Conservation (phyloP, 441 rosid genomes). For the Melastoma candidum region DNA sequence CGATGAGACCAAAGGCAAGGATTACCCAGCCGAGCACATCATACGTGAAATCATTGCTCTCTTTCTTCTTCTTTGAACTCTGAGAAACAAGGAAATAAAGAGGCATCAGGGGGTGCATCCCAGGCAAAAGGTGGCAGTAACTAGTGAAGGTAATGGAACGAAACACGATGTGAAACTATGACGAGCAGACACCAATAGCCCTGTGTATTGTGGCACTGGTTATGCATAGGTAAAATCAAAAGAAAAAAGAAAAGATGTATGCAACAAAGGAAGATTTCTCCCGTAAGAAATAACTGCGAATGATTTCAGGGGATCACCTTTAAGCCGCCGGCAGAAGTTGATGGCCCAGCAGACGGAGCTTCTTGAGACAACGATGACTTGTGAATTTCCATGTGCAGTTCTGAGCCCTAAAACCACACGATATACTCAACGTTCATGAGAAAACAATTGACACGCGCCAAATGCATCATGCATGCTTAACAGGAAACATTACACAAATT, state of each 20-base stretch:
- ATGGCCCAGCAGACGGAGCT: slow-evolving; percentile 37
- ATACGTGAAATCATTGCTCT: slow-evolving; percentile 60
- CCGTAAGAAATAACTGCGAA: no score
- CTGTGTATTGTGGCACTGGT: no score
- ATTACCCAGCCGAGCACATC: slow-evolving; percentile 86
- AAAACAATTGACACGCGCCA: not conserved
- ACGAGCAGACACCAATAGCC: no score
- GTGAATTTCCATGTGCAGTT: slow-evolving; percentile 53
- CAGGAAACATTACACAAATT: no score
- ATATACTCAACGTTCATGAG: not conserved
- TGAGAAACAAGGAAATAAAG: slow-evolving; percentile 9
- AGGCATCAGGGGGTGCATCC: not conserved
- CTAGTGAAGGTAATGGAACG: no score
- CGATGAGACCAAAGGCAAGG: slow-evolving; percentile 71
- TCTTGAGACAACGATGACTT: slow-evolving; percentile 39
- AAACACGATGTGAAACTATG: no score
- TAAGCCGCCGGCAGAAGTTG: slow-evolving; percentile 28
- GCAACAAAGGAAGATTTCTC: no score
- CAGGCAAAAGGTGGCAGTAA: no score
- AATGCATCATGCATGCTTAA: no score
- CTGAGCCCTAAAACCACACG: slow-evolving; percentile 37
- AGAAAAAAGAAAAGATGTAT: no score
- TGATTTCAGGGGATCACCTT: slow-evolving; percentile 22
- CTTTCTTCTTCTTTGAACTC: slow-evolving; percentile 38
- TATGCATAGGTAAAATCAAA: no score